Percentiles rank a stretch among this genome's conserved stretches.
Conservation (phyloP, 257 asterid species). For the Henckelia pumila region DNA sequence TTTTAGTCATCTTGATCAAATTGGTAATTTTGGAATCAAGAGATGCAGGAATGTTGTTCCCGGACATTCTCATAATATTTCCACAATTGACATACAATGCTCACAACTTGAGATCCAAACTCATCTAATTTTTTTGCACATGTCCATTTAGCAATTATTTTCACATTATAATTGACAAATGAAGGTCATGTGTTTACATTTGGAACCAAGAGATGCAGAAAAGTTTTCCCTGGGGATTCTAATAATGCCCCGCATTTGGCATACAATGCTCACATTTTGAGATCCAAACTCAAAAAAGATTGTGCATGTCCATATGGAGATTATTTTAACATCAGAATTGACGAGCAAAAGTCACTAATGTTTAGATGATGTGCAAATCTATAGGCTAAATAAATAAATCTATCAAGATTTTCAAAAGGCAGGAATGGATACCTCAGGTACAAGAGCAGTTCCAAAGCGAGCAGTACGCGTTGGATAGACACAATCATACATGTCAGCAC, state of each 20-base stretch:
- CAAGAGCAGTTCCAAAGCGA: conserved; percentile 98
- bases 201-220: not conserved
- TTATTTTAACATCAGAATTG: not conserved
- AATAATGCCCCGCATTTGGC: not conserved
- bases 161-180: not conserved
- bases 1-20: too few species aligned
- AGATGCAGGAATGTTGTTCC: not conserved
- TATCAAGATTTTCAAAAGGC: conserved; percentile 11
- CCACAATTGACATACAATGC: not conserved
- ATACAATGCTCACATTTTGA: not conserved
- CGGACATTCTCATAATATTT: not conserved
- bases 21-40: not conserved
- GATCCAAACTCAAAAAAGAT: not conserved
- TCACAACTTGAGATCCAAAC: not conserved
- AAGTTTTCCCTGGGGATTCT: not conserved
- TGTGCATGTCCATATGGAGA: not conserved
- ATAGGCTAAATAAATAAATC: not conserved
- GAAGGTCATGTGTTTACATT: not conserved
- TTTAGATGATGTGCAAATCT: too few species aligned
- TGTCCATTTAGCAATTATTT: not conserved
- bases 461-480: conserved; percentile 99
- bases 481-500: conserved; percentile 99
- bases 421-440: conserved; percentile 67
- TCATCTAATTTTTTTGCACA: not conserved
- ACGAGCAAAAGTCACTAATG: not conserved